phyloP scores from a whole-genome alignment of 352 stramenopile species.

The Globisporangium acanthophoron region DNA sequence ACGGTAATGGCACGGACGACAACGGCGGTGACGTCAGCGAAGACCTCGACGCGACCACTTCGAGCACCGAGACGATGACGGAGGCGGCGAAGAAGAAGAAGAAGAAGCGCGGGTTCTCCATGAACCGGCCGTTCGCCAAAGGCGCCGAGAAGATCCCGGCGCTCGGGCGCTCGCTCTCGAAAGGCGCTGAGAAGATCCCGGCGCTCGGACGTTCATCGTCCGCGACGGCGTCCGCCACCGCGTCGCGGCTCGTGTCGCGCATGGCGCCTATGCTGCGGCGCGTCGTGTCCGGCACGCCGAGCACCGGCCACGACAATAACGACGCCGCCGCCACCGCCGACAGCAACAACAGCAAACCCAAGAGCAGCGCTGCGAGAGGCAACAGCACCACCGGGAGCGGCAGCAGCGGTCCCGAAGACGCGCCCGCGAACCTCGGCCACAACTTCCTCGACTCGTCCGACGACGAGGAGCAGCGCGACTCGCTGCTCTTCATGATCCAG shows the following conservation, averaged over 20 bases:
- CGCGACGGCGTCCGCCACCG: slow-evolving; percentile 18
- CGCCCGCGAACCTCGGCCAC: neutral
- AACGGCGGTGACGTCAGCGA: neutral
- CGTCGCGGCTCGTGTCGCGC: slow-evolving; percentile 52
- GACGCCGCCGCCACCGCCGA: neutral
- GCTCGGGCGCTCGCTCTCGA: slow-evolving; percentile 29
- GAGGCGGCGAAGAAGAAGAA: neutral
- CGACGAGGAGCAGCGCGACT: slow-evolving; percentile 49
- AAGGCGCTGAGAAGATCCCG: slow-evolving; percentile 10
- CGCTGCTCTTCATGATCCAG: slow-evolving; percentile 61
- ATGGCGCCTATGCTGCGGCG: slow-evolving; percentile 50
- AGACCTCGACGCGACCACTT: neutral
- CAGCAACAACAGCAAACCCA: neutral
- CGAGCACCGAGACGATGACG: neutral
- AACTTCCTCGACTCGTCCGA: slow-evolving; percentile 25
- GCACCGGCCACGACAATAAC: neutral
- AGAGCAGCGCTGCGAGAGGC: neutral
- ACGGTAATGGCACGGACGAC: slow-evolving; percentile 6
- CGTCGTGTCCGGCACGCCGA: slow-evolving; percentile 11
- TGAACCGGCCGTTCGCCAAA: slow-evolving; percentile 30
- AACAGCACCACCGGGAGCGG: neutral
- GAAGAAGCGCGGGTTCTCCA: slow-evolving; percentile 35
- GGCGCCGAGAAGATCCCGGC: slow-evolving; percentile 12
- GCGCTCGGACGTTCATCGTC: slow-evolving; percentile 18
- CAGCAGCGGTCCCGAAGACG: slow-evolving; percentile 1